These are phyloP conservation scores for Triticum urartu DNA, from an alignment of 176 grass and related monocot genomes.

Conservation along the genomic window DNA sequence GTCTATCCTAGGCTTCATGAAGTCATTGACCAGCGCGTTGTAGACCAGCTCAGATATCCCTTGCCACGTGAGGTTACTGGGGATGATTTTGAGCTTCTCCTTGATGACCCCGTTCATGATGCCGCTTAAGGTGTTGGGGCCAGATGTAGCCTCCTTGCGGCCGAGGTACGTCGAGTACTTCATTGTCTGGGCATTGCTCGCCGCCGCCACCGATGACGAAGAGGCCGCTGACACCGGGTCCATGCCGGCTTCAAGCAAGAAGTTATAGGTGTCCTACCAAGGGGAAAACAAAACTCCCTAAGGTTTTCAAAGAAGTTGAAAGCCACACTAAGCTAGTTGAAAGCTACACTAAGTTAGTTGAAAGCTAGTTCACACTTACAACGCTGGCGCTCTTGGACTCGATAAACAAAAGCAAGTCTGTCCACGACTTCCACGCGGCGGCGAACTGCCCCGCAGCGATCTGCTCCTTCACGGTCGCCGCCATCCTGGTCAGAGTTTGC, in stretches of 20 bases:
- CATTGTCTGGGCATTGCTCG: background rate
- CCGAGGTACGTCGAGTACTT: constrained; percentile 49
- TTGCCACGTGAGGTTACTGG: constrained; percentile 43
- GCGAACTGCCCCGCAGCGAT: constrained; percentile 30
- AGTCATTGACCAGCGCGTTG: constrained; percentile 35
- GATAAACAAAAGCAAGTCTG: background rate
- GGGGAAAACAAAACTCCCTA: background rate
- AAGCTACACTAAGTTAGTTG: background rate
- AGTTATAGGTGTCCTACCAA: background rate
- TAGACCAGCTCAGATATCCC: constrained; percentile 22
- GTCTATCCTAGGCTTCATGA: constrained; percentile 70
- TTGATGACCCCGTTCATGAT: constrained; percentile 69
- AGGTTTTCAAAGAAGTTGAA: background rate
- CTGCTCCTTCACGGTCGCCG: constrained; percentile 40
- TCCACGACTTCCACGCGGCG: background rate
- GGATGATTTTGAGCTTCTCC: constrained; percentile 73
- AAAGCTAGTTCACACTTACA: constrained; percentile 3
- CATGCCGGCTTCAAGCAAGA: constrained; percentile 43
- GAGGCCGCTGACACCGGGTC: constrained; percentile 24
- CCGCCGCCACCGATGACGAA: background rate
- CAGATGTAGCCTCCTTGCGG: constrained; percentile 4
- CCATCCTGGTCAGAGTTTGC: constrained; percentile 13
- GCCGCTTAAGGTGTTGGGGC: constrained; percentile 17
- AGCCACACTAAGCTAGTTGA: background rate
- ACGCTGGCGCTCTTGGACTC: constrained; percentile 1